phyloP scores from a whole-genome alignment of 805 yeast genomes.

The Starmera amethionina region DNA sequence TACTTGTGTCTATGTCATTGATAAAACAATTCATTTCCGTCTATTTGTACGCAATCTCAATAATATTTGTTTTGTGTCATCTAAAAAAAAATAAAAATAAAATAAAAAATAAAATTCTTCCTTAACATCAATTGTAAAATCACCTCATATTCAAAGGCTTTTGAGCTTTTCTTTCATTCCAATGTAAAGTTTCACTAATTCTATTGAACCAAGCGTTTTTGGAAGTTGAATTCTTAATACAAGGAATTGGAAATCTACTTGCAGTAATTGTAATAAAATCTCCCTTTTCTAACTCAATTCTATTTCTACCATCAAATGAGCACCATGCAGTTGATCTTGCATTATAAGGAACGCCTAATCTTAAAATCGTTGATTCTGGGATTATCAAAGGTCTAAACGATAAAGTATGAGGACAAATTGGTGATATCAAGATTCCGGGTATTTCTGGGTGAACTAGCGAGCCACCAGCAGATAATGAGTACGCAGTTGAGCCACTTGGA shows the following conservation, averaged over 20 bases:
- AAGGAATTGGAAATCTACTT: slow-evolving; percentile 23
- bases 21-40: too few relatives aligned
- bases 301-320: slow-evolving; percentile 25
- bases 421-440: slow-evolving; percentile 45
- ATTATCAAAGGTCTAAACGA: slow-evolving; percentile 43
- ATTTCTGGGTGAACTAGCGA: slow-evolving; percentile 45
- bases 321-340: slow-evolving; percentile 26
- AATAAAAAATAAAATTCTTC: background rate
- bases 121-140: background rate
- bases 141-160: slow-evolving; percentile 14
- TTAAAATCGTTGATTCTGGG: slow-evolving; percentile 27
- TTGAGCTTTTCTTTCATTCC: slow-evolving; percentile 25
- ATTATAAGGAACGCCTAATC: slow-evolving; percentile 24
- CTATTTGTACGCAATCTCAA: too few relatives aligned
- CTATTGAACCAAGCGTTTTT: slow-evolving; percentile 24
- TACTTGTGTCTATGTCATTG: too few relatives aligned
- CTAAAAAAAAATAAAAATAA: too few relatives aligned
- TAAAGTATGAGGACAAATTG: slow-evolving; percentile 44
- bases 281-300: slow-evolving; percentile 21
- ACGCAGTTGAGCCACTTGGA: slow-evolving; percentile 60
- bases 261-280: slow-evolving; percentile 25
- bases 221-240: slow-evolving; percentile 15
- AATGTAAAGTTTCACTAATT: slow-evolving; percentile 22
- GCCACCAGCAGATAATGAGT: slow-evolving; percentile 45
- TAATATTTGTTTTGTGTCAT: too few relatives aligned